phyloP scores from a whole-genome alignment of 169 alveolate genomes.

The Babesia bovis region DNA sequence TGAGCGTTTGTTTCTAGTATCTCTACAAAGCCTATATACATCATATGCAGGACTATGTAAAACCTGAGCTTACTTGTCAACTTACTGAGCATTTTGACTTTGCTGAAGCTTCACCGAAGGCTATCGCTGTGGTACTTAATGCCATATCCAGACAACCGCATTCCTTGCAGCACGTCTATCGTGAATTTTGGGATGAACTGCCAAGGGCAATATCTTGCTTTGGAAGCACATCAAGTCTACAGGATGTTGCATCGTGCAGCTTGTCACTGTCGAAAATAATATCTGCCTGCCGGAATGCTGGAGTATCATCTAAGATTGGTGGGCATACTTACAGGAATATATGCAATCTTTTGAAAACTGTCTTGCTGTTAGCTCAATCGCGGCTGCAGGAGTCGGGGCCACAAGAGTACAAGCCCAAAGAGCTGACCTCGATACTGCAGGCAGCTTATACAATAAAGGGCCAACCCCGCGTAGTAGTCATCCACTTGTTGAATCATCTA shows the following conservation, averaged over 20 bases:
- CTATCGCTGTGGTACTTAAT: slow-evolving; percentile 40
- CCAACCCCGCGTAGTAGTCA: slow-evolving; percentile 2
- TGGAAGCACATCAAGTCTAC: neutral
- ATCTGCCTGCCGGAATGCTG: neutral
- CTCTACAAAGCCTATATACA: neutral
- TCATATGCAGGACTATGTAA: neutral
- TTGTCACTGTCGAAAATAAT: slow-evolving; percentile 11
- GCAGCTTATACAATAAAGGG: slow-evolving; percentile 20
- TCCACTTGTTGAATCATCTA: slow-evolving; percentile 1
- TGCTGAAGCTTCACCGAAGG: slow-evolving; percentile 32
- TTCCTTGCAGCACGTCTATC: neutral
- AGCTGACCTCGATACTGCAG: slow-evolving; percentile 25
- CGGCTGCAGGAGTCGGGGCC: neutral
- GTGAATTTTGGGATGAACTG: neutral
- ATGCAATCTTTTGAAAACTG: neutral
- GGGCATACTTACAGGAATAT: neutral
- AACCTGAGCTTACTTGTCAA: neutral
- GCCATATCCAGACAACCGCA: slow-evolving; percentile 30
- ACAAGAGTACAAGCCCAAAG: slow-evolving; percentile 15
- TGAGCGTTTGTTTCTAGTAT: neutral
- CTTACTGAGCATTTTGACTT: slow-evolving; percentile 28
- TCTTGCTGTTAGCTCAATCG: neutral
- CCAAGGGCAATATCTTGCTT: too few relatives aligned
- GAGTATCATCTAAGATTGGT: too few relatives aligned
- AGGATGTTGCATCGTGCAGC: slow-evolving; percentile 18